phyloP scores from a whole-genome alignment of 2,329 filamentous ascomycete genomes.

The Ceratocystis colombiana region DNA sequence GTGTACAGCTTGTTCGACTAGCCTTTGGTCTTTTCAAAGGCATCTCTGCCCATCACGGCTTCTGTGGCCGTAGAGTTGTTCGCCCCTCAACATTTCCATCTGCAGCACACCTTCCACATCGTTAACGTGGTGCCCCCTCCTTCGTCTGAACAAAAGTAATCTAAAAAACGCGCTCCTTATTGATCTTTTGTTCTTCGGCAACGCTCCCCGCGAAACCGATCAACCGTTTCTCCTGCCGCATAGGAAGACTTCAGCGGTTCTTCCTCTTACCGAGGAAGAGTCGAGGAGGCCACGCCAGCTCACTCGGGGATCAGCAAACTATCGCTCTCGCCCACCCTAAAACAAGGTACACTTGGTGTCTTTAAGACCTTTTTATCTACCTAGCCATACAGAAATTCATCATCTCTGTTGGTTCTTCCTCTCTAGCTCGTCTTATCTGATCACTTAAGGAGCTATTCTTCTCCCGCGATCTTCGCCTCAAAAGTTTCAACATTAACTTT shows the following conservation, averaged over 20 bases:
- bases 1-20: slow-evolving; percentile 20
- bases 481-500: slow-evolving; percentile 16
- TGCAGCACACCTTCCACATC: slow-evolving; percentile 54
- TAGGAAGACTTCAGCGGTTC: slow-evolving; percentile 96
- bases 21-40: slow-evolving; percentile 62
- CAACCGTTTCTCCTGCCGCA: slow-evolving; percentile 90
- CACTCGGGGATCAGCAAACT: slow-evolving; percentile 81
- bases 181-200: slow-evolving; percentile 39
- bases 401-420: slow-evolving; percentile 21
- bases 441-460: slow-evolving; percentile 20
- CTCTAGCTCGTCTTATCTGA: slow-evolving; percentile 24
- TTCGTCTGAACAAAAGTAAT: slow-evolving; percentile 42
- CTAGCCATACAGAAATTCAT: slow-evolving; percentile 13
- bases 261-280: slow-evolving; percentile 99
- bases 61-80: slow-evolving; percentile 50
- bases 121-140: slow-evolving; percentile 55
- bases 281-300: slow-evolving; percentile 96
- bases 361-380: background rate
- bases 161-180: slow-evolving; percentile 42
- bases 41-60: slow-evolving; percentile 50
- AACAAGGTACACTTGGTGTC: slow-evolving; percentile 50
- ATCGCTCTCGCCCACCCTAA: slow-evolving; percentile 91
- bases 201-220: slow-evolving; percentile 46
- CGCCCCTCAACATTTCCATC: slow-evolving; percentile 61
- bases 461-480: slow-evolving; percentile 16